phyloP scores from a whole-genome alignment of 352 stramenopile genomes.

The Globisporangium middletonii region DNA sequence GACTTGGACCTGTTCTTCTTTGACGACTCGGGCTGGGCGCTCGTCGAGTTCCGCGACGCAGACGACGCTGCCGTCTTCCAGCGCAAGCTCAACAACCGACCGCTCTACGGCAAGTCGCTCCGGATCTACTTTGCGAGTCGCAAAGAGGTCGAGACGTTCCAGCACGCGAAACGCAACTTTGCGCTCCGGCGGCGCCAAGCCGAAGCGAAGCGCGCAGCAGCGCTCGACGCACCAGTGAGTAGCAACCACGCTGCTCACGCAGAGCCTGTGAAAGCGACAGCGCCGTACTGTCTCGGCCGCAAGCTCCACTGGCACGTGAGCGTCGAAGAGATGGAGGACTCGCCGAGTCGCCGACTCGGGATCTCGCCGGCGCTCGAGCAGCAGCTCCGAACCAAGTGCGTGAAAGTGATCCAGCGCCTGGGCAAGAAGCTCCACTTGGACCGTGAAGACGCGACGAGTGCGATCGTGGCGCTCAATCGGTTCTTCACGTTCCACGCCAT shows the following conservation, averaged over 20 bases:
- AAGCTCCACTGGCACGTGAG: conserved; percentile 74
- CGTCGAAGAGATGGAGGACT: conserved; percentile 46
- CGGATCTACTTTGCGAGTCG: conserved; percentile 49
- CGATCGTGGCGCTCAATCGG: conserved; percentile 72
- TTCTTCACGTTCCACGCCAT: conserved; percentile 75
- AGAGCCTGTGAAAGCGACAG: conserved; percentile 8
- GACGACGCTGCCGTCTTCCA: conserved; percentile 41
- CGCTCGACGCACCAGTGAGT: neutral
- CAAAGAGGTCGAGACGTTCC: conserved; percentile 62
- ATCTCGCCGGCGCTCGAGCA: conserved; percentile 69
- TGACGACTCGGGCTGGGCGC: conserved; percentile 60
- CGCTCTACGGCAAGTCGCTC: conserved; percentile 37
- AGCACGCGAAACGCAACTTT: conserved; percentile 42
- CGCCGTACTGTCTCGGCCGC: conserved; percentile 57
- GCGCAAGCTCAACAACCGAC: conserved; percentile 53
- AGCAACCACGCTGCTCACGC: neutral
- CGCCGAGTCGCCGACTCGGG: conserved; percentile 42
- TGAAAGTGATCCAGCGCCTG: conserved; percentile 57
- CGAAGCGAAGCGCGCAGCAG: conserved; percentile 7
- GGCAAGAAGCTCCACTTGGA: conserved; percentile 56
- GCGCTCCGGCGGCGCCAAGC: conserved; percentile 18
- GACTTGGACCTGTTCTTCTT: conserved; percentile 71
- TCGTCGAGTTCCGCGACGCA: conserved; percentile 57
- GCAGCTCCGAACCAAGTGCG: conserved; percentile 53
- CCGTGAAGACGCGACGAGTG: conserved; percentile 63